Percentiles rank a stretch among this genome's conserved stretches.
phyloP scores from a whole-genome alignment of 345 rosid species.

The Citrus unshiu region DNA sequence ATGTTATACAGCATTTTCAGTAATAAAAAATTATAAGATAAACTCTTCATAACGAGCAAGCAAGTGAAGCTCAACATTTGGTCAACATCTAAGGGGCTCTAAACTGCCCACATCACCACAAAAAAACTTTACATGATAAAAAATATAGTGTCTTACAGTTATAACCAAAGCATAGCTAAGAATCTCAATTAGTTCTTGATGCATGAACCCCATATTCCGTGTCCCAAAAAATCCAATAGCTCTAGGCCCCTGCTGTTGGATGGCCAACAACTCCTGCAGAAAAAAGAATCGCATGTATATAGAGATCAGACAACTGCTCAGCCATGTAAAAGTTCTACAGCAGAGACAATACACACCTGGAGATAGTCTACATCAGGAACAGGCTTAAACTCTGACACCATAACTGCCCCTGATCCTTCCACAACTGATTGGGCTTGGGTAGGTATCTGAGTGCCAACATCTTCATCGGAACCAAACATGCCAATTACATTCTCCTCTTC shows the following conservation, averaged over 20 bases:
- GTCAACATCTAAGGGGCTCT: conserved; percentile 1
- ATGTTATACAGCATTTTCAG: conserved; percentile 15
- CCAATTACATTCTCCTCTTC: conserved; percentile 39
- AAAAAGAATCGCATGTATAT: background rate
- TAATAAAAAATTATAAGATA: conserved; percentile 1
- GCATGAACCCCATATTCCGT: conserved; percentile 98
- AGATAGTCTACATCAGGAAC: conserved; percentile 85
- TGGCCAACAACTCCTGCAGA: conserved; percentile 90
- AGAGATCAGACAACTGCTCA: conserved; percentile 39
- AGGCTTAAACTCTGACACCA: conserved; percentile 65
- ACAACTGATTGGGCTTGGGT: conserved; percentile 72
- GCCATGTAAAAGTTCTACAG: background rate
- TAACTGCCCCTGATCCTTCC: conserved; percentile 72
- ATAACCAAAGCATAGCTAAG: conserved; percentile 99
- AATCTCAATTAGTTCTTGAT: conserved; percentile 96
- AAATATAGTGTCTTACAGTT: conserved; percentile 57
- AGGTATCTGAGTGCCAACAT: conserved; percentile 53
- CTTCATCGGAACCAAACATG: conserved; percentile 66
- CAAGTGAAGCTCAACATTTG: background rate
- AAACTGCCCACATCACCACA: background rate
- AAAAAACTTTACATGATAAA: background rate
- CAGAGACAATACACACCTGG: conserved; percentile 46
- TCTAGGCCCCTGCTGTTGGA: conserved; percentile 99
- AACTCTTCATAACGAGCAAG: background rate
- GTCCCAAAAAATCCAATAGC: conserved; percentile 96